phyloP scores from a whole-genome alignment of 2,329 filamentous ascomycete species.

The Ophiocordyceps robertsii region DNA sequence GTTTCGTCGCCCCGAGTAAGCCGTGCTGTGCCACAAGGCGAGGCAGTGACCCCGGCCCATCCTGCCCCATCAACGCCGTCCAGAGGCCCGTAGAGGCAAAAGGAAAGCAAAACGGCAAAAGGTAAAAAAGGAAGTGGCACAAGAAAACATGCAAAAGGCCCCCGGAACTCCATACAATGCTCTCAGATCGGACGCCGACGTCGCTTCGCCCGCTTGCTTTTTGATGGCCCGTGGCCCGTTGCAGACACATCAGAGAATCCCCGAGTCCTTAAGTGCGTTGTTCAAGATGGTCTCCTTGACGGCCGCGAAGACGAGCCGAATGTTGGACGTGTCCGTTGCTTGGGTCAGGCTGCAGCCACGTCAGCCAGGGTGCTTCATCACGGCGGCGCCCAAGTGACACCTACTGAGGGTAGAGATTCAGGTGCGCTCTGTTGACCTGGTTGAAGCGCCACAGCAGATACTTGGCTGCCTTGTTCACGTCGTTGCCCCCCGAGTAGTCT shows the following conservation, averaged over 20 bases:
- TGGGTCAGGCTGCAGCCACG: conserved; percentile 63
- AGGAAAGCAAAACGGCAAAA: not conserved
- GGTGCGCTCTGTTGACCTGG: conserved; percentile 89
- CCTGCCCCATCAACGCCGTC: not conserved
- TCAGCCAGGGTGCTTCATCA: not conserved
- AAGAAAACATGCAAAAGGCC: not conserved
- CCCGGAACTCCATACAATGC: conserved; percentile 7
- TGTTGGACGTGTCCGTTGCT: conserved; percentile 97
- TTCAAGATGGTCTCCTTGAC: conserved; percentile 98
- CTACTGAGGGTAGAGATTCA: conserved; percentile 96
- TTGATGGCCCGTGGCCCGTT: conserved; percentile 5
- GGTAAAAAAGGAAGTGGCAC: not conserved
- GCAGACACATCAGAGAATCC: conserved; percentile 58
- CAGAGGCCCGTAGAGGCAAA: not conserved
- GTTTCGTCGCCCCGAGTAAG: not conserved
- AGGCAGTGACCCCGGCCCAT: too few relatives aligned
- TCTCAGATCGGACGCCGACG: conserved; percentile 9
- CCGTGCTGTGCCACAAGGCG: not conserved
- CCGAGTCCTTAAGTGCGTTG: conserved; percentile 95
- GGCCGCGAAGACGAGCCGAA: conserved; percentile 91
- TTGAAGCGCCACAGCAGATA: conserved; percentile 98
- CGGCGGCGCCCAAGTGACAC: conserved; percentile 14
- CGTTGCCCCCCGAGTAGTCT: conserved; percentile 93
- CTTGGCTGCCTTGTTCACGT: conserved; percentile 95
- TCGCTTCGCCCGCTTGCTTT: conserved; percentile 2